Conservation (phyloP, 2,329 filamentous ascomycete species). For the Trichoderma koningii region DNA sequence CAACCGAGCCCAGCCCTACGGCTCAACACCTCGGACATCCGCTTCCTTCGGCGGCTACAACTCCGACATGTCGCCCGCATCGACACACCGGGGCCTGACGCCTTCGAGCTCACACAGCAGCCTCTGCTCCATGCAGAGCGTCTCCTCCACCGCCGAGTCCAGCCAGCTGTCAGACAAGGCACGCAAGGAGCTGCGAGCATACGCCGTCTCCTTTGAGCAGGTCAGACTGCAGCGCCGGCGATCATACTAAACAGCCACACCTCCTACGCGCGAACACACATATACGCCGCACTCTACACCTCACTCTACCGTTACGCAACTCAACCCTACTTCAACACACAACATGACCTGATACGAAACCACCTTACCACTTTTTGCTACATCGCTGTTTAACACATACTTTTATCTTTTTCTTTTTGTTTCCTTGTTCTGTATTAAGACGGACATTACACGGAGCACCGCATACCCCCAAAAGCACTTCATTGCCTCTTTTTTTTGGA, state of each 20-base stretch:
- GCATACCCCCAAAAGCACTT: slow-evolving; percentile 48
- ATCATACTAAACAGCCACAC: slow-evolving; percentile 50
- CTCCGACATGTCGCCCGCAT: slow-evolving; percentile 30
- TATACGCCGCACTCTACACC: neutral
- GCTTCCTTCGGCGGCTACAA: slow-evolving; percentile 33
- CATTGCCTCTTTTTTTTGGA: slow-evolving; percentile 33
- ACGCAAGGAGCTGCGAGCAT: slow-evolving; percentile 77
- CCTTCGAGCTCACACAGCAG: slow-evolving; percentile 83
- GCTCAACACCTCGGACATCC: slow-evolving; percentile 49
- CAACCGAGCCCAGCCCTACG: slow-evolving; percentile 61
- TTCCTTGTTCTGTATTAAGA: slow-evolving; percentile 46
- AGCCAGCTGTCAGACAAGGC: slow-evolving; percentile 72
- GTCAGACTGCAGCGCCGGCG: slow-evolving; percentile 63
- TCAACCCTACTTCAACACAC: slow-evolving; percentile 36
- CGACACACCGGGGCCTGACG: slow-evolving; percentile 51
- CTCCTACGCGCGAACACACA: neutral
- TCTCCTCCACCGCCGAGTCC: slow-evolving; percentile 52
- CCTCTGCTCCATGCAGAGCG: slow-evolving; percentile 75
- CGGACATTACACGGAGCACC: slow-evolving; percentile 53
- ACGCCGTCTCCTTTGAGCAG: slow-evolving; percentile 87
- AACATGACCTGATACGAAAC: slow-evolving; percentile 30
- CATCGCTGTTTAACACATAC: slow-evolving; percentile 25
- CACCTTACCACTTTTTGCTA: slow-evolving; percentile 26
- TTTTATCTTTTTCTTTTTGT: slow-evolving; percentile 31
- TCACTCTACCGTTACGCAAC: slow-evolving; percentile 35